phyloP scores from a whole-genome alignment of 2,329 filamentous ascomycete genomes.

The Coniochaeta sp. region DNA sequence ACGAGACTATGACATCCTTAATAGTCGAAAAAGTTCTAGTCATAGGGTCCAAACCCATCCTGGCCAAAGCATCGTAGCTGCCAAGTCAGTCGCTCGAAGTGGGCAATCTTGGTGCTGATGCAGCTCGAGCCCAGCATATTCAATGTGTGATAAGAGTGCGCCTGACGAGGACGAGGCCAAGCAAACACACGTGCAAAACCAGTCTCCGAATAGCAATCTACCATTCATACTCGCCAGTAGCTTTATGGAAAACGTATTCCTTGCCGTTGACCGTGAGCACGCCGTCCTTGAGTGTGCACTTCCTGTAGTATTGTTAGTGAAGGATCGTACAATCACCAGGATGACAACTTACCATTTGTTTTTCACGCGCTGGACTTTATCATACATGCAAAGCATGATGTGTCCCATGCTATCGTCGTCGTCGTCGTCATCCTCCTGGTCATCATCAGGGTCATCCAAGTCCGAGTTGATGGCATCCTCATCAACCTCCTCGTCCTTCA shows the following conservation, averaged over 20 bases:
- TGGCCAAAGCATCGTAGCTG: neutral
- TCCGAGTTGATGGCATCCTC: slow-evolving; percentile 99
- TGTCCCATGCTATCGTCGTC: slow-evolving; percentile 78
- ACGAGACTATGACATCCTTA: neutral
- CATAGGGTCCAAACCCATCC: neutral
- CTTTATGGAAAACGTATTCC: slow-evolving; percentile 98
- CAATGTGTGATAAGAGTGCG: neutral
- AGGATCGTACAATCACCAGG: neutral
- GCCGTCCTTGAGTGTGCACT: slow-evolving; percentile 96
- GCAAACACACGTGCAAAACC: neutral
- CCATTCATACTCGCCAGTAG: slow-evolving; percentile 96
- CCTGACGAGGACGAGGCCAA: neutral
- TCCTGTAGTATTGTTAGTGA: slow-evolving; percentile 45
- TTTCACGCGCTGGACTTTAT: slow-evolving; percentile 98
- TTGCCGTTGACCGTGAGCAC: slow-evolving; percentile 88
- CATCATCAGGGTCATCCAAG: slow-evolving; percentile 88
- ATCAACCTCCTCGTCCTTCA: slow-evolving; percentile 59
- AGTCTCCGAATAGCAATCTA: slow-evolving; percentile 30
- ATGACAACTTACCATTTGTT: slow-evolving; percentile 70
- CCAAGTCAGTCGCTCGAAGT: neutral
- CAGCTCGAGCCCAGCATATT: neutral
- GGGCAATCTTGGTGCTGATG: neutral
- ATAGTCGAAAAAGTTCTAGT: neutral
- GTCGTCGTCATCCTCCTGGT: slow-evolving; percentile 74
- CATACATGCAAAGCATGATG: slow-evolving; percentile 98